A percentile compares a stretch with the other conserved stretches of the same genome.
Evolutionary conservation across 2,329 filamentous ascomycete species (phyloP).

Genomic region (Ophiostoma ips): DNA sequence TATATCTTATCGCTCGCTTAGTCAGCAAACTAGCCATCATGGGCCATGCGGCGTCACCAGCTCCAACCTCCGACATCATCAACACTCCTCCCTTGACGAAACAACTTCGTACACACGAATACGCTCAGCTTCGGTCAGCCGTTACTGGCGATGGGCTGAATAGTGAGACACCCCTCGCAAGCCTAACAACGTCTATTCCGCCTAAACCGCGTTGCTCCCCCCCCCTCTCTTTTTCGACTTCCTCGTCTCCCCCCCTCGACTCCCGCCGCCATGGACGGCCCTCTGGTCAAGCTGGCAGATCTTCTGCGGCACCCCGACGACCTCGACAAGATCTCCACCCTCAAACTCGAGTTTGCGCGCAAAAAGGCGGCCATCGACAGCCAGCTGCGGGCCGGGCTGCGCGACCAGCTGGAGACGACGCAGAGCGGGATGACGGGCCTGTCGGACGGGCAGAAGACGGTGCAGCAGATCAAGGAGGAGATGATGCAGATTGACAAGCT

Average conservation of each 20-base stretch:
- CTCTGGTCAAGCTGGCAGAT: constrained; percentile 72
- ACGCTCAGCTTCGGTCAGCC: constrained; percentile 3
- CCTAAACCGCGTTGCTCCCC: too few species aligned
- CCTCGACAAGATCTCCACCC: constrained; percentile 80
- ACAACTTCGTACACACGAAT: too few species aligned
- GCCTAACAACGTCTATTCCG: neutral
- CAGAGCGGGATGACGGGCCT: constrained; percentile 86
- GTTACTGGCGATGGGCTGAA: constrained; percentile 9
- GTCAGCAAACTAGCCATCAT: neutral
- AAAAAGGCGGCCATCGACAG: constrained; percentile 88
- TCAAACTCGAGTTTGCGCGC: constrained; percentile 85
- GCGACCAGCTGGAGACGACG: constrained; percentile 87
- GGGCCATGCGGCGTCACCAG: neutral
- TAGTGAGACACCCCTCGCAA: neutral
- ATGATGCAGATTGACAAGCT: constrained; percentile 98
- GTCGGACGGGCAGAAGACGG: constrained; percentile 77
- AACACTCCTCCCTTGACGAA: neutral
- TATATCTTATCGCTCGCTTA: neutral
- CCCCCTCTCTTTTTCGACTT: too few species aligned
- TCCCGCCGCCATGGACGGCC: constrained; percentile 42
- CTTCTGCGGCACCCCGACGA: constrained; percentile 91
- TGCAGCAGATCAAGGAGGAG: constrained; percentile 90
- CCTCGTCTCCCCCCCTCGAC: neutral
- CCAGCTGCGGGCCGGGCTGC: constrained; percentile 74
- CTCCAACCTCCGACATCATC: neutral